A percentile compares a stretch with the other conserved stretches of the same genome.
phyloP scores from a whole-genome alignment of 2,329 filamentous ascomycete species.

The Xylaria sp. region DNA sequence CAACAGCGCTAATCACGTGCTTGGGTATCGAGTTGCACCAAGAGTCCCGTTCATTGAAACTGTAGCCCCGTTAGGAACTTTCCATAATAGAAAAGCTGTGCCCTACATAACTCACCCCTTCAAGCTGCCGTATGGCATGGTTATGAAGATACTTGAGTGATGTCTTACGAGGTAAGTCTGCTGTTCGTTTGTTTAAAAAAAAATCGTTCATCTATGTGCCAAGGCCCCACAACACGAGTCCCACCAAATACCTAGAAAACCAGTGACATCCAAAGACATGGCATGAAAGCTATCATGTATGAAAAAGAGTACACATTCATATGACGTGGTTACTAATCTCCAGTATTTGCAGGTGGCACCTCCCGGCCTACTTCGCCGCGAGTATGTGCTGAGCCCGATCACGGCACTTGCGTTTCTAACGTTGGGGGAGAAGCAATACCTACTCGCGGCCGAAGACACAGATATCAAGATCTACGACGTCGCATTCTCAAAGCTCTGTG shows the following conservation, averaged over 20 bases:
- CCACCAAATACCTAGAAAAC: slow-evolving; percentile 20
- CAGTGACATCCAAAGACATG: background rate
- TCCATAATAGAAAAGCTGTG: background rate
- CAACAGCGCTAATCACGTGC: slow-evolving; percentile 40
- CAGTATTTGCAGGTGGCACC: slow-evolving; percentile 29
- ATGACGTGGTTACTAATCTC: background rate
- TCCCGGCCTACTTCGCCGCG: slow-evolving; percentile 41
- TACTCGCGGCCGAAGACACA: slow-evolving; percentile 70
- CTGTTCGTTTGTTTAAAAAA: background rate
- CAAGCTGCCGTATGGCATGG: slow-evolving; percentile 25
- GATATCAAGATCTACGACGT: slow-evolving; percentile 64
- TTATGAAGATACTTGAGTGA: slow-evolving; percentile 29
- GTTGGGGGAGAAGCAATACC: slow-evolving; percentile 48
- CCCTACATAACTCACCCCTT: background rate
- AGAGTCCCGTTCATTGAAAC: slow-evolving; percentile 14
- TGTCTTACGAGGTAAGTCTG: slow-evolving; percentile 43
- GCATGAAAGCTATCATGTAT: background rate
- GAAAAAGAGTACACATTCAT: background rate
- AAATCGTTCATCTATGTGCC: background rate
- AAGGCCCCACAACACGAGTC: slow-evolving; percentile 22
- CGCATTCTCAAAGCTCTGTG: slow-evolving; percentile 50
- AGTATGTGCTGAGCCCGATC: slow-evolving; percentile 63
- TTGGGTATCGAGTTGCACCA: slow-evolving; percentile 11
- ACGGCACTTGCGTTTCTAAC: slow-evolving; percentile 67
- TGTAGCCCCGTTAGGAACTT: slow-evolving; percentile 7